Evolutionary conservation across 257 asterid genomes (phyloP).

Genomic region (Solanum virginianum): DNA sequence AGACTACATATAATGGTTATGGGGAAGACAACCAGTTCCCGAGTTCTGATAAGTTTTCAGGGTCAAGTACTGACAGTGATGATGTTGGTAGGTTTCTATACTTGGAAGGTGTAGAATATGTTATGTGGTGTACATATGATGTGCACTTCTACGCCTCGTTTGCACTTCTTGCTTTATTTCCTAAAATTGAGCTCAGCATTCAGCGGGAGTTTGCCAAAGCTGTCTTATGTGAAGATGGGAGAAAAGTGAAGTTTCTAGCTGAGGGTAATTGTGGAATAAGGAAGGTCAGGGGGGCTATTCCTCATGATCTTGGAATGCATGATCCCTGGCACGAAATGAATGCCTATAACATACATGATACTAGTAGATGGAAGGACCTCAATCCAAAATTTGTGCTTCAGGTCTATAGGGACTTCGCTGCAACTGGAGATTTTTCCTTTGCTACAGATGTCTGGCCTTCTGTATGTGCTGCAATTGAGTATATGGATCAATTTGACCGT

Average conservation of each 20-base stretch:
- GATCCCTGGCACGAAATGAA: slow-evolving; percentile 99
- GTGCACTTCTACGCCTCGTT: slow-evolving; percentile 98
- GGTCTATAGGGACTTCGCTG: slow-evolving; percentile 86
- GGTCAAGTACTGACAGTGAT: slow-evolving; percentile 11
- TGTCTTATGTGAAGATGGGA: slow-evolving; percentile 62
- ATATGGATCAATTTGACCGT: slow-evolving; percentile 95
- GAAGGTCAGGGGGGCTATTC: slow-evolving; percentile 87
- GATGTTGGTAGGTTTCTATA: slow-evolving; percentile 91
- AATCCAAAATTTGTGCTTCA: slow-evolving; percentile 94
- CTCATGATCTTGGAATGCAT: slow-evolving; percentile 96
- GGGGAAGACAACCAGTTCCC: slow-evolving; percentile 18
- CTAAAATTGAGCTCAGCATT: slow-evolving; percentile 85
- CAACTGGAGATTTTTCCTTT: slow-evolving; percentile 75
- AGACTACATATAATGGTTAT: slow-evolving; percentile 9
- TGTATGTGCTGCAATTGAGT: slow-evolving; percentile 88
- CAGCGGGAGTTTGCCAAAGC: slow-evolving; percentile 94
- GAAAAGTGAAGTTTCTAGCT: slow-evolving; percentile 73
- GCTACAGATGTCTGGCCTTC: slow-evolving; percentile 93
- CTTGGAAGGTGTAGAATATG: slow-evolving; percentile 91
- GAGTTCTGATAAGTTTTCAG: slow-evolving; percentile 20
- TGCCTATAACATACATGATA: slow-evolving; percentile 94
- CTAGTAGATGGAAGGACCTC: slow-evolving; percentile 92
- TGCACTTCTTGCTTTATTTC: slow-evolving; percentile 91
- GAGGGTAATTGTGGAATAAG: slow-evolving; percentile 92
- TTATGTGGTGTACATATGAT: slow-evolving; percentile 99